Conservation (phyloP, 2,329 filamentous ascomycete species). For the Fonsecaea monophora region DNA sequence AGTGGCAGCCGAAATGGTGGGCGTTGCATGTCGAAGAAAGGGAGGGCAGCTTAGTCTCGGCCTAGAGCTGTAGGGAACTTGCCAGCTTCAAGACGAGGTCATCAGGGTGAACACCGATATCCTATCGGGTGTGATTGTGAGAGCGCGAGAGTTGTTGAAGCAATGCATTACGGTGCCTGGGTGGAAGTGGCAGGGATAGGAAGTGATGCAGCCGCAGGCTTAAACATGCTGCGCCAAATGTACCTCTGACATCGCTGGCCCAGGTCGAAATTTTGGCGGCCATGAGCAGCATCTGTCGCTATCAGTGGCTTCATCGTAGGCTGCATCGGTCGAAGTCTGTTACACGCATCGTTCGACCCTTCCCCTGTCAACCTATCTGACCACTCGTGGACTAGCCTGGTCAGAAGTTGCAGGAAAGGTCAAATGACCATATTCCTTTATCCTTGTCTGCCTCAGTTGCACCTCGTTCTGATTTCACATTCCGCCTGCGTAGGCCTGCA, state of each 20-base stretch:
- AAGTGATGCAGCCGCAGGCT: background rate
- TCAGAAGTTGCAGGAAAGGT: background rate
- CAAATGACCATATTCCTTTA: background rate
- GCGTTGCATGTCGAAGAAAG: too few relatives aligned
- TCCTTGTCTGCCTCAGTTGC: background rate
- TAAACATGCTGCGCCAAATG: background rate
- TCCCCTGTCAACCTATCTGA: background rate
- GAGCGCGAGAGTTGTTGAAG: background rate
- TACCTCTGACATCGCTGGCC: background rate
- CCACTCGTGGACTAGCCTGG: background rate
- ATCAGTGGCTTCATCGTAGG: background rate
- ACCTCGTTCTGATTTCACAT: background rate
- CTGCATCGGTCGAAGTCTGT: background rate
- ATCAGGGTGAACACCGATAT: background rate
- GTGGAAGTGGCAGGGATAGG: background rate
- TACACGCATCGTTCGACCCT: background rate
- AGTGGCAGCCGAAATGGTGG: background rate
- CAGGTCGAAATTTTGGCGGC: background rate
- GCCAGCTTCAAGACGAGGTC: background rate
- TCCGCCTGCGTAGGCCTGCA: background rate
- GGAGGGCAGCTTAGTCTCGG: background rate
- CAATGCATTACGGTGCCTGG: background rate
- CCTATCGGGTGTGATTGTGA: background rate
- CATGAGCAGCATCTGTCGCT: background rate
- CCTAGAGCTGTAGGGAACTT: background rate